Conservation (phyloP, 805 yeast species). For the Candida succiphila region DNA sequence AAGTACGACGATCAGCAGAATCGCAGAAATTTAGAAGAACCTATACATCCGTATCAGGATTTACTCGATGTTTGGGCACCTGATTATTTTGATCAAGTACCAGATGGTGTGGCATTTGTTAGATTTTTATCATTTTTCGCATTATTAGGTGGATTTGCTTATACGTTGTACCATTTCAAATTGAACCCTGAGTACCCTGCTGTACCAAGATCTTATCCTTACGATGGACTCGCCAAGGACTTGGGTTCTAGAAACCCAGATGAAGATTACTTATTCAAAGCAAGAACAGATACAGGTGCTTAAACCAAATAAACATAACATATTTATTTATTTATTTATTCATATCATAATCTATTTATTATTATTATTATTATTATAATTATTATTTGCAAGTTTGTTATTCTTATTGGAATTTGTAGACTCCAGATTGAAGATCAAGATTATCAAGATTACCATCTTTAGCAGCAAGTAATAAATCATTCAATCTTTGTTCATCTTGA, state of each 20-base stretch:
- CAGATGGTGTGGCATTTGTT: slow-evolving; percentile 50
- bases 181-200: slow-evolving; percentile 61
- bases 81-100: slow-evolving; percentile 53
- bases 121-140: slow-evolving; percentile 51
- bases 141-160: slow-evolving; percentile 29
- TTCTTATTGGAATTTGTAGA: slow-evolving; percentile 18
- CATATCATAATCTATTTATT: not conserved
- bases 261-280: slow-evolving; percentile 28
- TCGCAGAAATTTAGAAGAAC: slow-evolving; percentile 69
- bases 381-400: not conserved
- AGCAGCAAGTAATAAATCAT: slow-evolving; percentile 44
- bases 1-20: slow-evolving; percentile 75
- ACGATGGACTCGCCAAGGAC: slow-evolving; percentile 64
- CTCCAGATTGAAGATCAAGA: slow-evolving; percentile 32
- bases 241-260: slow-evolving; percentile 53
- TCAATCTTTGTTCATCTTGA: slow-evolving; percentile 26
- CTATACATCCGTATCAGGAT: slow-evolving; percentile 64
- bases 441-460: slow-evolving; percentile 46
- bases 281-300: slow-evolving; percentile 28
- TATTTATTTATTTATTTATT: not conserved
- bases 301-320: not conserved
- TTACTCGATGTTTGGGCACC: slow-evolving; percentile 81
- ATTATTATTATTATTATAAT: not conserved
- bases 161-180: slow-evolving; percentile 39
- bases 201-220: slow-evolving; percentile 66